Percentiles rank a stretch among this genome's conserved stretches.
Conservation (phyloP, 371 early-diverging fungal genomes). For the Mortierella sp. region DNA sequence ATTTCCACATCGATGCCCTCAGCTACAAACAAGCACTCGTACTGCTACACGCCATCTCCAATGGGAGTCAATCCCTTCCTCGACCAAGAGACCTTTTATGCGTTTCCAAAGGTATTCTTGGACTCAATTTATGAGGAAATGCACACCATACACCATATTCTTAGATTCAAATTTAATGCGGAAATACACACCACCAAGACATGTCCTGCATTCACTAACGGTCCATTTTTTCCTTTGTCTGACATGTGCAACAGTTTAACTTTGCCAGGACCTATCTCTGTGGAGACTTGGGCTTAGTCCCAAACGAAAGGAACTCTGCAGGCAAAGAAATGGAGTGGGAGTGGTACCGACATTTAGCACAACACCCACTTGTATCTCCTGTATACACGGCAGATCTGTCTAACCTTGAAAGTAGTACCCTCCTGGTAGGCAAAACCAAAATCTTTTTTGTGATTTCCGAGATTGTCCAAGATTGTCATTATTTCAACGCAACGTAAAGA, state of each 20-base stretch:
- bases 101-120: slow-evolving; percentile 27
- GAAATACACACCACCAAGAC: neutral
- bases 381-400: slow-evolving; percentile 44
- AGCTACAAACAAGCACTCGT: slow-evolving; percentile 25
- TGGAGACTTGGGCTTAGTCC: slow-evolving; percentile 32
- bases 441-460: neutral
- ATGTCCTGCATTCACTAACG: neutral
- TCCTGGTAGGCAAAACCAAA: slow-evolving; percentile 23
- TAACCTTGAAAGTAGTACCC: slow-evolving; percentile 24
- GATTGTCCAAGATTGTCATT: too few species aligned
- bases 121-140: neutral
- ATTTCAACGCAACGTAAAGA: too few species aligned
- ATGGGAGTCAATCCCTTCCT: slow-evolving; percentile 49
- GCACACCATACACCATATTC: neutral
- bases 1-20: slow-evolving; percentile 52
- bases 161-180: too few species aligned
- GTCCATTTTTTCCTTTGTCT: neutral
- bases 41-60: slow-evolving; percentile 45
- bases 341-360: slow-evolving; percentile 53
- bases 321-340: slow-evolving; percentile 42
- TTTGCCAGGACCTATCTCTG: slow-evolving; percentile 50
- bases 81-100: slow-evolving; percentile 20
- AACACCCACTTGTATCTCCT: slow-evolving; percentile 42
- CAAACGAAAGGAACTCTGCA: slow-evolving; percentile 38
- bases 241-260: slow-evolving; percentile 21